A percentile compares a stretch with the other conserved stretches of the same genome.
Evolutionary conservation across 495 filamentous ascomycete species (phyloP).

Genomic region (Penicillium bialowiezense): DNA sequence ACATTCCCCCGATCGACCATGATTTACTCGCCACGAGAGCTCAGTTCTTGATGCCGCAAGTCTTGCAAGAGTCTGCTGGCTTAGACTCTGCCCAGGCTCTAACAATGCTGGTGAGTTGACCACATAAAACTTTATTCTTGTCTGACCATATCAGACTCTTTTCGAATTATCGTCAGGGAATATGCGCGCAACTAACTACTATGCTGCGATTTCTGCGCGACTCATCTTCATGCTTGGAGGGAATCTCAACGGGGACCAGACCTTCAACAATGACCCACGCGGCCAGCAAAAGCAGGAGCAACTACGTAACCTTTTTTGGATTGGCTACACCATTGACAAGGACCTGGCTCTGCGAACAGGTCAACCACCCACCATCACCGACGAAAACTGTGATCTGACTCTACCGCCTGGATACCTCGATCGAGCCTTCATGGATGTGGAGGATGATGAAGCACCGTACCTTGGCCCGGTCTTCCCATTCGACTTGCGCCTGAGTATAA

Average conservation of each 20-base stretch:
- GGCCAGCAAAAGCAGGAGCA: constrained; percentile 25
- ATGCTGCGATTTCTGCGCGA: constrained; percentile 39
- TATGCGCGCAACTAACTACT: constrained; percentile 42
- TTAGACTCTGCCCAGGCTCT: constrained; percentile 42
- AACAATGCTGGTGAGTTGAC: constrained; percentile 40
- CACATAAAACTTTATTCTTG: not conserved
- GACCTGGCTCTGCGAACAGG: constrained; percentile 49
- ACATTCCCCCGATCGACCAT: constrained; percentile 25
- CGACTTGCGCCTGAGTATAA: constrained; percentile 47
- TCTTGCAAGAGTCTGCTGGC: constrained; percentile 38
- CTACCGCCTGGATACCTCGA: constrained; percentile 45
- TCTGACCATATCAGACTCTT: constrained; percentile 28
- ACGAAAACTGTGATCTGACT: constrained; percentile 54
- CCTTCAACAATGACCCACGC: not conserved
- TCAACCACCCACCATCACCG: constrained; percentile 48
- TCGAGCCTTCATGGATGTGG: constrained; percentile 26
- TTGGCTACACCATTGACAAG: constrained; percentile 52
- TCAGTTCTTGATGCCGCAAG: constrained; percentile 37
- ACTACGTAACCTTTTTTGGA: constrained; percentile 52
- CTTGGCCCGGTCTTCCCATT: constrained; percentile 42
- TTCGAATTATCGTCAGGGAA: constrained; percentile 46
- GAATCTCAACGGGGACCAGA: constrained; percentile 20
- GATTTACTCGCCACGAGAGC: constrained; percentile 35
- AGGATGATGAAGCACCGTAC: constrained; percentile 14
- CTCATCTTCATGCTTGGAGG: constrained; percentile 49